Evolutionary conservation across 768 basidiomycete species (phyloP), one percentile per base, ranked within the genome.

Genomic region (Phaffia tasmanica): DNA sequence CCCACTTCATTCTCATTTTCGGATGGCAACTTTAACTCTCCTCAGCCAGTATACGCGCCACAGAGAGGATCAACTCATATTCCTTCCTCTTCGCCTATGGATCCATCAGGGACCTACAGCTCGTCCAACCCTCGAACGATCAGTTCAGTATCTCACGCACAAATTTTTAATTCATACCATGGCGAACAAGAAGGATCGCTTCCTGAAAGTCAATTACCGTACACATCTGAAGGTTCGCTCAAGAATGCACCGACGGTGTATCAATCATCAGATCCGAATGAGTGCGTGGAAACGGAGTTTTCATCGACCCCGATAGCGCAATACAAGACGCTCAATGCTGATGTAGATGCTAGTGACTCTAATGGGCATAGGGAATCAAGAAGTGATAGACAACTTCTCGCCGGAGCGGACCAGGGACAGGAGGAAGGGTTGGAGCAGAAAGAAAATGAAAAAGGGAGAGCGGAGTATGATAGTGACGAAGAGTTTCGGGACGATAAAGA

Each of bases 391-490:
- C 29, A 54, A 11, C 19, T 6, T 18, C 14, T 46, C 25, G 9
- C 15, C 30, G 62, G 54, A 53, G 19, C 23, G n/a, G 30, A 62
- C 6, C 35, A 50, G 6, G 62, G 30, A 15, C 4, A 63, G 3
- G 62, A 63, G 5, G 23, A 25, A 47, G 51, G 62, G 29, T n/a
- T 62, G 23, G 55, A 57, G 62, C 55, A 56, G 29, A 56, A 58
- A 18, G 58, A 50, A 29, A 64, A 56, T 23, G 63, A 56, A 9
- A 51, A 32, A 46, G 63, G 32, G 15, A 56, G 63, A 29, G 51
- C 46, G 23, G 63, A 64, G 46, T 64, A 64, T 29, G 63, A 64
- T 23, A 54, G 50, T 16, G 63, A 64, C 54, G 63, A 64, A 19
- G 63, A 64, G 54, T 25, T 29, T 57, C 8, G 42, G 55, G 54